Base-by-base conservation (phyloP, 148 eudicot species). In the Rhododendron griersonianum region DNA sequence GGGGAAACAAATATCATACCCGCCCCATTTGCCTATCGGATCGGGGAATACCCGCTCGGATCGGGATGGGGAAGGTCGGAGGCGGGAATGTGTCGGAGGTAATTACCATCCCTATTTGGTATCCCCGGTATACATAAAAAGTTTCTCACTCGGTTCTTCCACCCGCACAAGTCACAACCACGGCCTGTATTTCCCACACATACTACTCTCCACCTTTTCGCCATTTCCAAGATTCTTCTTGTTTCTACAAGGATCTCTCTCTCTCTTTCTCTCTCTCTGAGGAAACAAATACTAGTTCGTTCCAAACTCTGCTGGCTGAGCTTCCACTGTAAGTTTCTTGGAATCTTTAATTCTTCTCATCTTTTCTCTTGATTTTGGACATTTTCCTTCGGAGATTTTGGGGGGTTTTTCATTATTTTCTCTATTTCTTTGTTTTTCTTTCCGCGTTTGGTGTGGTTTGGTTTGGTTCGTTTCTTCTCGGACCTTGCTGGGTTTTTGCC, bases 281-380 rank as follows among this genome's bases (percentile, higher is more conserved):
- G 81, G 33, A 48, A 79, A 10, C 81, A 79, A 4, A 5, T 47
- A 9, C 48, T 53, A 79, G 81, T 47, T 79, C 13, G 25, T 79
- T 11, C 45, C 78, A 25, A 8, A 83, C 21, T 67, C 53, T 63
- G 47, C 85, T 45, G 71, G 57, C 28, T 67, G 85, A n/a, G 41
- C 21, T 45, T 30, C 39, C 84, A 39, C 53, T 25, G 85, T 83
- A 83, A 83, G 85, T 25, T 45, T 81, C 65, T 28, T 83, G 35
- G 18, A 82, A 61, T 82, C 21, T 65, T 44, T 25, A n/a, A 53
- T 81, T 81, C 53, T 30, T 77, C 81, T 41, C 13, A 7, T 44
- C 25, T 41, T 78, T 21, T 33, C 7, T 51, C 44, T 19, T 55
- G 10, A 23, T 63, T 82, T 82, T 41, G 75, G 30, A 41, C 28